Evolutionary conservation across 2,329 filamentous ascomycete species (phyloP).

Genomic region (Pestalotiopsis sp.): DNA sequence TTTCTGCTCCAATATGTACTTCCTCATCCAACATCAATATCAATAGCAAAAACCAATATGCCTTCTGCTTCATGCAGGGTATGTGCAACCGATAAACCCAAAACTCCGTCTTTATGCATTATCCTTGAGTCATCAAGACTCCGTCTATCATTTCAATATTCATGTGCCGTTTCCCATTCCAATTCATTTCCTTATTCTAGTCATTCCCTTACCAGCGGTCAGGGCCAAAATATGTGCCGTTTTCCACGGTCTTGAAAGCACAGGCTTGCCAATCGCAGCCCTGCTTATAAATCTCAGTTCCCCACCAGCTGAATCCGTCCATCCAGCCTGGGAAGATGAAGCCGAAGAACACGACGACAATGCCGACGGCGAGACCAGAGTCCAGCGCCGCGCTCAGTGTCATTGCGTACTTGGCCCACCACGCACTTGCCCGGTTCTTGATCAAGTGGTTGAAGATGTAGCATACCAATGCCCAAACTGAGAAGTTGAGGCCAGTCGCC

Average conservation of each 20-base stretch:
- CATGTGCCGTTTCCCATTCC: not conserved
- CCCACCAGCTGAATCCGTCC: constrained; percentile 81
- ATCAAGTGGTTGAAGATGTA: constrained; percentile 82
- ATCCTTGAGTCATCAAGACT: not conserved
- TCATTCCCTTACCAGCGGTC: constrained; percentile 52
- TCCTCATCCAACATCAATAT: not conserved
- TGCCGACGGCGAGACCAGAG: constrained; percentile 79
- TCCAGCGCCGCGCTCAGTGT: constrained; percentile 82
- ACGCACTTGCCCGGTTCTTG: constrained; percentile 67
- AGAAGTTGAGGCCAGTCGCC: constrained; percentile 85
- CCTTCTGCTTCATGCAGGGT: not conserved
- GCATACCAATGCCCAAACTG: constrained; percentile 83
- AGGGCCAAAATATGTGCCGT: constrained; percentile 69
- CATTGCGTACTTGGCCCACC: constrained; percentile 95
- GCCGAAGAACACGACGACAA: constrained; percentile 83
- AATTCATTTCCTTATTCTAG: constrained; percentile 1
- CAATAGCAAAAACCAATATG: not conserved
- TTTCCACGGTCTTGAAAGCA: constrained; percentile 64
- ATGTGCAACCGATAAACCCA: not conserved
- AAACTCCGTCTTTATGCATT: constrained; percentile 3
- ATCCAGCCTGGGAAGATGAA: constrained; percentile 82
- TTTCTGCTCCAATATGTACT: not conserved
- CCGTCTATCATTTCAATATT: not conserved
- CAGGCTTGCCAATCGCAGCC: constrained; percentile 87
- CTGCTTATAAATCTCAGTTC: constrained; percentile 81